These are phyloP conservation scores for Lipomyces kockii DNA, from an alignment of 805 yeast species.

Conservation along the genomic window DNA sequence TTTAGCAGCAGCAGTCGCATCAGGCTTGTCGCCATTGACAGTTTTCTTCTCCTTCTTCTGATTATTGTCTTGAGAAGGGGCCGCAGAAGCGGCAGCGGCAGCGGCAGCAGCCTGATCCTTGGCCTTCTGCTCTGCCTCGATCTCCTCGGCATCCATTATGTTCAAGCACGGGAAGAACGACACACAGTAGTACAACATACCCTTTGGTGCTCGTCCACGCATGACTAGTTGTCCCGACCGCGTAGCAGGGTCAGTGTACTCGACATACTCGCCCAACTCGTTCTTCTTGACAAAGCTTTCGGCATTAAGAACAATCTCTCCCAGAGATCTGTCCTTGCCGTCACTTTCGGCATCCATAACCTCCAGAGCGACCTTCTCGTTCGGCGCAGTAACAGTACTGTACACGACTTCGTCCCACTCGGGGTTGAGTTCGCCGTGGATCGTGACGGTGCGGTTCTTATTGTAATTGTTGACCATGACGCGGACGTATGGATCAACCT, in stretches of 20 bases:
- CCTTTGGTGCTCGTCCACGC: constrained; percentile 80
- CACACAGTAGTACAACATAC: constrained; percentile 70
- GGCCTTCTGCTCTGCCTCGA: constrained; percentile 58
- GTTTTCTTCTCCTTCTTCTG: constrained; percentile 38
- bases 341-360: constrained; percentile 87
- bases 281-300: constrained; percentile 67
- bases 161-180: constrained; percentile 85
- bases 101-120: constrained; percentile 48
- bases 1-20: constrained; percentile 16
- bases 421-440: constrained; percentile 73
- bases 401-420: constrained; percentile 83
- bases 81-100: constrained; percentile 39
- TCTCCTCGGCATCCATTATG: constrained; percentile 76
- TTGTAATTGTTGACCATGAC: constrained; percentile 75
- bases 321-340: constrained; percentile 85
- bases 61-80: constrained; percentile 39
- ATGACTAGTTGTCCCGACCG: constrained; percentile 67
- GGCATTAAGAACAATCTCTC: constrained; percentile 73
- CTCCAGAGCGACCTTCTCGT: constrained; percentile 81
- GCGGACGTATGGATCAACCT: constrained; percentile 88
- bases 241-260: constrained; percentile 59
- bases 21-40: constrained; percentile 22
- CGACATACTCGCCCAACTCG: constrained; percentile 64
- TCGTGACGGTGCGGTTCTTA: constrained; percentile 74
- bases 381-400: constrained; percentile 78